A percentile compares a stretch with the other conserved stretches of the same genome.
Evolutionary conservation across 305 asterid genomes (phyloP).

Genomic region (Fraxinus nigra): DNA sequence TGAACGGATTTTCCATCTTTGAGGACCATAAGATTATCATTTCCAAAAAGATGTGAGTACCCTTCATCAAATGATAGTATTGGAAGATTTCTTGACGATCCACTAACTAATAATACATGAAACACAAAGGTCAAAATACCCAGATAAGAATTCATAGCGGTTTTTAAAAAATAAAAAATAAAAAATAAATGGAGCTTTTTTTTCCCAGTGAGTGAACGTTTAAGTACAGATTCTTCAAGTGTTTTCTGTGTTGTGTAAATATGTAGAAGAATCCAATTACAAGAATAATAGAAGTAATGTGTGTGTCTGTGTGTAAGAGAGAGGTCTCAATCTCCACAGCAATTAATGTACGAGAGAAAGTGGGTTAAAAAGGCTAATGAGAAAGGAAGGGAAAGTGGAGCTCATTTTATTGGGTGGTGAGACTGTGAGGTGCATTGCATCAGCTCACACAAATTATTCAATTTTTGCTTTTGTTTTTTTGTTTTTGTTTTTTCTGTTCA

Average conservation of each 20-base stretch:
- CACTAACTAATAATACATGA: constrained; percentile 37
- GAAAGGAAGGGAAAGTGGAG: constrained; percentile 5
- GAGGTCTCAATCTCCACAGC: constrained; percentile 31
- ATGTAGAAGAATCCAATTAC: constrained; percentile 27
- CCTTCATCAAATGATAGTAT: constrained; percentile 77
- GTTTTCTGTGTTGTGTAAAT: constrained; percentile 11
- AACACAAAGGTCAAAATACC: constrained; percentile 22
- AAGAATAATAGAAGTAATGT: constrained; percentile 29
- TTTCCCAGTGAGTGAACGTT: neutral
- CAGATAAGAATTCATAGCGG: constrained; percentile 29
- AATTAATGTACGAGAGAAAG: constrained; percentile 17
- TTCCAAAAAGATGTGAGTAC: constrained; percentile 79
- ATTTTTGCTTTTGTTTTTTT: too few species aligned
- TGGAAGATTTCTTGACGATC: constrained; percentile 61
- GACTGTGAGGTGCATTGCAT: neutral
- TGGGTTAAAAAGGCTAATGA: constrained; percentile 19
- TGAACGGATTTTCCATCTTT: constrained; percentile 72
- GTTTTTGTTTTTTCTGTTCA: too few species aligned
- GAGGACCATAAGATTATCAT: constrained; percentile 64
- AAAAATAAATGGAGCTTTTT: neutral
- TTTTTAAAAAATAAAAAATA: neutral
- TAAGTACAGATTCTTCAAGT: constrained; percentile 6
- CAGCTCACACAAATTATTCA: neutral
- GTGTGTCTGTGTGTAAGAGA: constrained; percentile 21
- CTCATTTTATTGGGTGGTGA: constrained; percentile 54